Evolutionary conservation across 805 yeast genomes (phyloP).

Genomic region (Lipomyces orientalis): DNA sequence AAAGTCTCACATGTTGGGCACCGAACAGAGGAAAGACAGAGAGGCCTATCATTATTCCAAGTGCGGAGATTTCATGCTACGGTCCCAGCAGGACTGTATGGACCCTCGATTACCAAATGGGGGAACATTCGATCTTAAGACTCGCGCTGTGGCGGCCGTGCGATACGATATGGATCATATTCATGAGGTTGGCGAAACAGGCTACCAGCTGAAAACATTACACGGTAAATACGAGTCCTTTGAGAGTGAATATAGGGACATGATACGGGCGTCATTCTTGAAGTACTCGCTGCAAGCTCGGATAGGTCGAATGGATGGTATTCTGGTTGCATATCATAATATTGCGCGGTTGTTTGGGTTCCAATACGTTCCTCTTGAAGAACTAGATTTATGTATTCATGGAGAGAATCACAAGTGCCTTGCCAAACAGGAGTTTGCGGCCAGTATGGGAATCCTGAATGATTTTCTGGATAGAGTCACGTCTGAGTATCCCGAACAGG

Average conservation of each 20-base stretch:
- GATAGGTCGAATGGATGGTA: constrained; percentile 96
- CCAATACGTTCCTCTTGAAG: constrained; percentile 78
- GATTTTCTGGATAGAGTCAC: constrained; percentile 51
- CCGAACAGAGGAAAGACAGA: constrained; percentile 20
- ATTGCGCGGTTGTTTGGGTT: constrained; percentile 82
- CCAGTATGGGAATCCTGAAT: constrained; percentile 61
- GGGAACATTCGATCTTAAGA: constrained; percentile 90
- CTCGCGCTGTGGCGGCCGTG: constrained; percentile 87
- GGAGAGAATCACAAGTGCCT: constrained; percentile 50
- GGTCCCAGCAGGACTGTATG: constrained; percentile 89
- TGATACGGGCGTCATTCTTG: constrained; percentile 74
- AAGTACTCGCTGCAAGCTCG: constrained; percentile 91
- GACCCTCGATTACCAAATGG: constrained; percentile 81
- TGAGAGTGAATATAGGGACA: constrained; percentile 77
- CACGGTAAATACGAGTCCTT: constrained; percentile 78
- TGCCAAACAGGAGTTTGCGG: constrained; percentile 72
- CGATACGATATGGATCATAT: constrained; percentile 75
- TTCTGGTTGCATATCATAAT: constrained; percentile 90
- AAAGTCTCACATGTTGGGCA: constrained; percentile 31
- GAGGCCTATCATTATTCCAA: constrained; percentile 73
- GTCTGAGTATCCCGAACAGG: constrained; percentile 43
- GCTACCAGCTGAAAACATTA: constrained; percentile 67
- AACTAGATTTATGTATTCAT: constrained; percentile 70
- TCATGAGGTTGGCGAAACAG: constrained; percentile 61
- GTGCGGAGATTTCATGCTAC: constrained; percentile 70